Conservation (phyloP, 345 rosid genomes). For the Populus ilicifolia region DNA sequence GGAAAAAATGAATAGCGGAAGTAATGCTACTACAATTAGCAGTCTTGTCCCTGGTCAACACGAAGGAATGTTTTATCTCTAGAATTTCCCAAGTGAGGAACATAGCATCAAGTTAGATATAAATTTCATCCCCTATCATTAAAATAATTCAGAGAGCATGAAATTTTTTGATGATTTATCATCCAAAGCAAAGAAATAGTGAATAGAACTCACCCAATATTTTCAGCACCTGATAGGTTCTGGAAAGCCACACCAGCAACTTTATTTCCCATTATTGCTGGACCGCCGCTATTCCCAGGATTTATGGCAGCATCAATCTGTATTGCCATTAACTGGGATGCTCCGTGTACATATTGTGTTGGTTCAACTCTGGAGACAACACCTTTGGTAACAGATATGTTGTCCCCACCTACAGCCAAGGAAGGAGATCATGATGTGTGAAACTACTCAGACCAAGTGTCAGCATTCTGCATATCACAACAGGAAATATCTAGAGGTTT, state of each 20-base stretch:
- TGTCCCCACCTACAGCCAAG: conserved; percentile 68
- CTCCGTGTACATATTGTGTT: conserved; percentile 80
- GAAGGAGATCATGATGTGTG: background rate
- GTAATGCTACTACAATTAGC: background rate
- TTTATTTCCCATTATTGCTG: conserved; percentile 82
- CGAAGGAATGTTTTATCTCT: background rate
- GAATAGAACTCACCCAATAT: conserved; percentile 64
- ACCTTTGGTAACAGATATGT: conserved; percentile 92
- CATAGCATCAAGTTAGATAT: background rate
- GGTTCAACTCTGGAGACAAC: conserved; percentile 94
- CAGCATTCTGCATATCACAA: background rate
- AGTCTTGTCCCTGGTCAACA: background rate
- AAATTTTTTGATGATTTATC: background rate
- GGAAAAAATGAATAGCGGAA: background rate
- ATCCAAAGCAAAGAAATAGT: background rate
- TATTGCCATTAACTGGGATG: conserved; percentile 84
- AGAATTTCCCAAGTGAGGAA: background rate
- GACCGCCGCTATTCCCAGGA: conserved; percentile 91
- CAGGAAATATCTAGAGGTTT: background rate
- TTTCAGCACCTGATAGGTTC: conserved; percentile 88
- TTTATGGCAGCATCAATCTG: conserved; percentile 95
- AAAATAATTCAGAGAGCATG: background rate
- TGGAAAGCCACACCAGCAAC: conserved; percentile 92
- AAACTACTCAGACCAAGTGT: background rate
- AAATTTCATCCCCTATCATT: background rate